Percentiles rank a stretch among this genome's conserved stretches.
These are phyloP conservation scores for Saccharomyces hybrid DNA, from an alignment of 1,139 yeast species.

Conservation along the genomic window DNA sequence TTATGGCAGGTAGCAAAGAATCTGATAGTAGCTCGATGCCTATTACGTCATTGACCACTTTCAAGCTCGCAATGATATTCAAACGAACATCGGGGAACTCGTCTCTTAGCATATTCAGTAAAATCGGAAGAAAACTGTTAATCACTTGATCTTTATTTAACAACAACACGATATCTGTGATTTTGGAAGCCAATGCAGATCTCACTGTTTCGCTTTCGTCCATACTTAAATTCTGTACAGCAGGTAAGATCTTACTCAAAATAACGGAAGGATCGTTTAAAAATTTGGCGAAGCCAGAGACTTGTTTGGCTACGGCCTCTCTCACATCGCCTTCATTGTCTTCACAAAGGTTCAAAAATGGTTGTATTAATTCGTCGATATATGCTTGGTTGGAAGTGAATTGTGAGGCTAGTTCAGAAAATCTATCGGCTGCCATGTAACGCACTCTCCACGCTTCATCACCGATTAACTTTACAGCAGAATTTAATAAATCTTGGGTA, in stretches of 20 bases:
- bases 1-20: slow-evolving; percentile 86
- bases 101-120: slow-evolving; percentile 89
- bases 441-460: slow-evolving; percentile 98
- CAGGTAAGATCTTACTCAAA: slow-evolving; percentile 68
- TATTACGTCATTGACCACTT: slow-evolving; percentile 86
- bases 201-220: slow-evolving; percentile 93
- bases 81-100: slow-evolving; percentile 95
- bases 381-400: slow-evolving; percentile 41
- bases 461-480: slow-evolving; percentile 59
- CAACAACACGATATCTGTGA: slow-evolving; percentile 80
- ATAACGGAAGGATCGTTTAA: slow-evolving; percentile 43
- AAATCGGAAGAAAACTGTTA: slow-evolving; percentile 76
- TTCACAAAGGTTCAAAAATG: slow-evolving; percentile 67
- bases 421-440: slow-evolving; percentile 93
- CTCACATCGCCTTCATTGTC: slow-evolving; percentile 96
- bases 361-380: slow-evolving; percentile 50
- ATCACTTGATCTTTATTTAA: slow-evolving; percentile 81
- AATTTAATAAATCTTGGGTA: slow-evolving; percentile 51
- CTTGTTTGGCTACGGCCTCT: slow-evolving; percentile 86
- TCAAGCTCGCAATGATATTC: slow-evolving; percentile 85
- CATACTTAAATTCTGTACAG: slow-evolving; percentile 72
- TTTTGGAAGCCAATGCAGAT: slow-evolving; percentile 81
- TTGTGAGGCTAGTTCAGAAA: slow-evolving; percentile 62
- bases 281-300: slow-evolving; percentile 67
- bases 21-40: slow-evolving; percentile 85